Evolutionary conservation across 331 rosid species (phyloP).

Genomic region (Arachis monticola): DNA sequence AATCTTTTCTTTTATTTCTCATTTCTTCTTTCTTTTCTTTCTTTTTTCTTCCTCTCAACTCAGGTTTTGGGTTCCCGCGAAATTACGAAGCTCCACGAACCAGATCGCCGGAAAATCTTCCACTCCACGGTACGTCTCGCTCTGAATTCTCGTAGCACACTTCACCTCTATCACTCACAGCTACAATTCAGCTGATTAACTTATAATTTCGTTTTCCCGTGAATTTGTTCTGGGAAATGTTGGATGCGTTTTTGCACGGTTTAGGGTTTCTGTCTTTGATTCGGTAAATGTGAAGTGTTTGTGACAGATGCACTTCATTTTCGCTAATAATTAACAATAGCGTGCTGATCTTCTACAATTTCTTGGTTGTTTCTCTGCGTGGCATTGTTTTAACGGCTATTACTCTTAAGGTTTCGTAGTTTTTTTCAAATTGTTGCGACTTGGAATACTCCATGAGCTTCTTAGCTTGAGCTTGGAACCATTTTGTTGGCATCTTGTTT

Average conservation of each 20-base stretch:
- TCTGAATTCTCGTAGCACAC: conserved; percentile 9
- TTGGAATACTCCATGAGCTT: neutral
- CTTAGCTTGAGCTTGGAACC: neutral
- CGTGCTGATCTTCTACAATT: conserved; percentile 10
- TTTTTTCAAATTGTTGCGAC: neutral
- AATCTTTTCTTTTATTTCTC: neutral
- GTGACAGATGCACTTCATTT: neutral
- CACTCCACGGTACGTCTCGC: conserved; percentile 34
- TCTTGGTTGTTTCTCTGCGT: conserved; percentile 26
- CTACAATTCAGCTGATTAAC: conserved; percentile 20
- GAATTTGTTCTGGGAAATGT: conserved; percentile 13
- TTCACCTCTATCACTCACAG: conserved; percentile 20
- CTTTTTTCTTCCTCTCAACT: conserved; percentile 36
- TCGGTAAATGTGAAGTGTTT: conserved; percentile 14
- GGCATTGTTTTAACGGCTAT: neutral
- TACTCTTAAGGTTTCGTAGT: neutral
- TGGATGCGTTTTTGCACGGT: conserved; percentile 9
- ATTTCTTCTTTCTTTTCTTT: neutral
- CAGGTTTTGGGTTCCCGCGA: conserved; percentile 45
- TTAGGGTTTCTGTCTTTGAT: conserved; percentile 39
- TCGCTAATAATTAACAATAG: conserved; percentile 30
- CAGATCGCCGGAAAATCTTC: conserved; percentile 70
- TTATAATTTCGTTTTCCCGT: neutral
- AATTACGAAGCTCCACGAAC: conserved; percentile 33
- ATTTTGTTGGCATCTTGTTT: neutral